Base-by-base conservation (phyloP, 2,329 filamentous ascomycete genomes). In the Botrytis byssoidea region DNA sequence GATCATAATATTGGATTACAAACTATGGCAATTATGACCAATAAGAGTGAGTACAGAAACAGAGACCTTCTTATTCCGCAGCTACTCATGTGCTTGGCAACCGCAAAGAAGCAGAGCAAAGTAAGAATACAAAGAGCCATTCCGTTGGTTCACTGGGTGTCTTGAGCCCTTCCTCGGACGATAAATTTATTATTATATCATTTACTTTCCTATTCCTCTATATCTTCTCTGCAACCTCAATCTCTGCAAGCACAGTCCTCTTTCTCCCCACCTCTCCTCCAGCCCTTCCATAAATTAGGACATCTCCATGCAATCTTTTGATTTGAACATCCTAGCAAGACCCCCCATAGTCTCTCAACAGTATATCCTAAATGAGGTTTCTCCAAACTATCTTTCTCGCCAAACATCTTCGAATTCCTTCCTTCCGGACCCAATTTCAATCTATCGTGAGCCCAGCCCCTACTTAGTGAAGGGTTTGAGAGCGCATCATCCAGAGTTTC, bases 331-430 rank as follows among this genome's bases (percentile, higher is more conserved):
- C 81, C 80, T 76, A 83, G 75, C 60, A 83, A 71, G 9, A 79
- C 75, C 16, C 77, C 79, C 82, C 82, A 83, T n/a, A 83, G 72
- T 61, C 82, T 78, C 77, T 83, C 83, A 57, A 84, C 51, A 25
- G 82, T 81, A 61, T 79, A 79, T 4, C 82, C 82, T 46, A 83
- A 77, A 46, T 77, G 78, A 9, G 82, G 82, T 37, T 74, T 76
- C 70, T 79, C 78, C 66, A 82, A 55, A 40, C 67, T 76, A 75
- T 80, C 79, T 16, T 32, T n/a, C 37, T 69, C 32, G 1, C 76
- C 77, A 68, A 76, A 78, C 1, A 79, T 73, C 65, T 76, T 77
- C 61, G 80, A 70, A 22, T 76, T 74, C 16, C 44, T 75, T 22
- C 67, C 72, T 48, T 64, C 63, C 42, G 66, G 35, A 3, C 75